Evolutionary conservation across 2,329 filamentous ascomycete genomes (phyloP), one percentile per base, ranked within the genome.

Genomic region (Dactylellina leptospora): DNA sequence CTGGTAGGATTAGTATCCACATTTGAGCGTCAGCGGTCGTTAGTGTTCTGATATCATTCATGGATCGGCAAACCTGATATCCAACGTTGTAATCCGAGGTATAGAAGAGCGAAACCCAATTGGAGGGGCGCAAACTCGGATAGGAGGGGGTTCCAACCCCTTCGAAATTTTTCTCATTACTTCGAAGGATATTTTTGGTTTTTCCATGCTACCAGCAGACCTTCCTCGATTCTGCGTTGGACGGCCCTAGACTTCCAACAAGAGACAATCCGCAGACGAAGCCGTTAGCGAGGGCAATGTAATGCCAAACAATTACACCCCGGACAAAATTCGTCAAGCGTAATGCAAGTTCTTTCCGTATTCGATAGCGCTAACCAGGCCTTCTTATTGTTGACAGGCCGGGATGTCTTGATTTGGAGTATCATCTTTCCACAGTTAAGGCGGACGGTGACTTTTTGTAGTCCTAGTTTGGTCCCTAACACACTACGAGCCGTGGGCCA

Each of bases 361-460:
- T 36, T 27, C n/a, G 45, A n/a, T 22, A 25, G 20, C 22, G 10
- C 20, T 20, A 33, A 48, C 63, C 28, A 25, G 48, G 30, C 62
- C 51, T 28, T 42, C 30, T 20, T 13, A 58, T 16, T 23, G 18
- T 68, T 69, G 38, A 48, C 40, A 69, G 38, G 11, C 54, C 47
- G 22, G 63, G 38, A 28, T 55, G 22, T n/a, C 62, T 36, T 33
- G n/a, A 61, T 60, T 40, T 30, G 55, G 54, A 51, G 30, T 38
- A 66, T 33, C 33, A 23, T 42, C 38, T 38, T 54, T 45, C 47
- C 38, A 51, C 25, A 16, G 13, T 33, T 55, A 38, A 33, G 53
- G 44, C 42, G 44, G 54, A 45, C 66, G 66, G 66, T 47, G 36
- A 63, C 50, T 71, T 71, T 60, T 44, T 16, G n/a, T 44, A 18